Base-by-base conservation (phyloP, 257 asterid genomes). In the Plectranthus barbatus region DNA sequence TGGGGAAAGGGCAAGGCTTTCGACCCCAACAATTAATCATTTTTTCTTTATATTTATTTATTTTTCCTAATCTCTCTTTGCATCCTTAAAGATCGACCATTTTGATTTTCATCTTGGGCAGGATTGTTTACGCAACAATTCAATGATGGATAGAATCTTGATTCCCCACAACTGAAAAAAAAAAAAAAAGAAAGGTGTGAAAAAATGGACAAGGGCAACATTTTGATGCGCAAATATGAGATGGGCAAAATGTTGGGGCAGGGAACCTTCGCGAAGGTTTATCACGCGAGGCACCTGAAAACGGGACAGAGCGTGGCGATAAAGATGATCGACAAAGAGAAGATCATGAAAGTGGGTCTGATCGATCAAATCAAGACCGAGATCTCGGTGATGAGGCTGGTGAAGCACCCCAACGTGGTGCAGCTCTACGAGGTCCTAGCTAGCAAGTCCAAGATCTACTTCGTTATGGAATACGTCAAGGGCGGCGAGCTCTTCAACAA, bases 251-350 rank as follows among this genome's bases (percentile, higher is more conserved):
- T 86, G 48, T 73, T 92, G 6, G 98, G 98, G 6, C 90, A 88
- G 36, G 98, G 98, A 3, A 84, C 95, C 7, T 91, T 91, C 49
- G 96, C 96, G 11, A 91, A 88, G 75, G 96, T 91, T 0, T 77
- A 88, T 20, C 92, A 88, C 62, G 98, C 83, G 4, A 69, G 94
- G 20, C 67, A 83, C 69, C 73, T 86, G 0, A 68, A 77, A 18
- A 70, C 94, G 0, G 94, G 91, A 3, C 60, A 71, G 9, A 81
- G 82, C 39, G 96, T 86, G 68, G 98, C 96, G 0, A 76, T 91
- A 24, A 91, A 91, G 31, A 59, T 88, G 47, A 80, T 88, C 48
- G 91, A 84, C 62, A 91, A 91, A 55, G 91, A 84, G 34, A 86
- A 83, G 73, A 74, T 91, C 8, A 48, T 77, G 76, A 76, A 72